Evolutionary conservation across 106 monocot genomes (phyloP), one percentile per base, ranked within the genome.

Genomic region (Apostasia ramifera): DNA sequence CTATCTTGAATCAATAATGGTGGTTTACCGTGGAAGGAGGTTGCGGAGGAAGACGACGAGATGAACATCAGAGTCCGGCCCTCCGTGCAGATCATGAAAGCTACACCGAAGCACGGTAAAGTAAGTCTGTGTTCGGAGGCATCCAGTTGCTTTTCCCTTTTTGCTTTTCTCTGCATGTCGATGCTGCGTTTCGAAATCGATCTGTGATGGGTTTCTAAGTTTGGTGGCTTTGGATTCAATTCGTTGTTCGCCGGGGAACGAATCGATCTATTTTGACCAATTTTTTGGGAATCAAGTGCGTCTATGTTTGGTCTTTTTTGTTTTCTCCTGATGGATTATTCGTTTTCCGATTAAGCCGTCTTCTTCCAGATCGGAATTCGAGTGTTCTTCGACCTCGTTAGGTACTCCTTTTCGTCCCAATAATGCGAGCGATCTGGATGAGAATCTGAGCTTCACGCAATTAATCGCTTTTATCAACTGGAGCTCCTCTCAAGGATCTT

Each of bases 81-180:
- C 7, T 66, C 77, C 39, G 13, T 75, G 59, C 79, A 70, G 59
- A 51, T 50, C 76, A 81, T 83, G 79, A 87, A 70, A 74, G 71
- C 76, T 54, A 43, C 77, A 2, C 52, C 79, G 15, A 81, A 69
- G 76, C 76, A 71, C 72, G 76, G 76, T 55, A 81, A 85, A 85
- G 85, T 85, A 85, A 68, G 81, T 3, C 41, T 50, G 26, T 26
- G 26, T 26, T 26, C 26, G 42, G 59, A 26, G 26, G 26, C 26
- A 26, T 26, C 26, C 26, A 55, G 44, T 70, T 60, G 69, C 69
- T 0, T 26, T 26, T 26, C 26, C 26, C 26, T 26, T 26, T 53
- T 71, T 76, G 44, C 44, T 63, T 63, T 63, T 50, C 37, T 49
- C 69, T 44, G 53, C 4, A 44, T 58, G 4, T 55, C 43, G 72